phyloP scores from a whole-genome alignment of 768 basidiomycete species.

The Tulasnella sp. region DNA sequence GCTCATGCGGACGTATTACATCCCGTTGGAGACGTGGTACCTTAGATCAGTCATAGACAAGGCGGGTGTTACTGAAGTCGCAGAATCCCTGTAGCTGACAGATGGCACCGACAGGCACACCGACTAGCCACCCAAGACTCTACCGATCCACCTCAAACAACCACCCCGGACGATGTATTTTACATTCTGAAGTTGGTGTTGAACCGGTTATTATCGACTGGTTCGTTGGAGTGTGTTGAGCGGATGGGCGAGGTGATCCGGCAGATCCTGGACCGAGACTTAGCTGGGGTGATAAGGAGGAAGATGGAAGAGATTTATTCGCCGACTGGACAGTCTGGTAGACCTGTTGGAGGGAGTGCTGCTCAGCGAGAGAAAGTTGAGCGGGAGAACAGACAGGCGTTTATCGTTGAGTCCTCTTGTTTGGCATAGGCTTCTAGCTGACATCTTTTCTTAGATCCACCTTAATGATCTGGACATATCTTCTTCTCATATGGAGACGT shows the following conservation, averaged over 20 bases:
- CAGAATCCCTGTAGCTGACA: too few relatives aligned
- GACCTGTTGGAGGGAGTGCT: conserved; percentile 31
- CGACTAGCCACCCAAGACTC: conserved; percentile 65
- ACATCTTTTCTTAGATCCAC: conserved; percentile 54
- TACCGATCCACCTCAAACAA: conserved; percentile 43
- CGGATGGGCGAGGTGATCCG: conserved; percentile 45
- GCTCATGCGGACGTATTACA: conserved; percentile 61
- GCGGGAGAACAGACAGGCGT: conserved; percentile 62
- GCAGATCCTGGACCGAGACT: conserved; percentile 72
- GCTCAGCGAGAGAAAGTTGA: conserved; percentile 59
- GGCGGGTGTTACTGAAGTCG: conserved; percentile 32
- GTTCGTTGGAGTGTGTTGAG: conserved; percentile 47
- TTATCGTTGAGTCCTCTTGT: conserved; percentile 52
- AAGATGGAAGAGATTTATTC: conserved; percentile 80
- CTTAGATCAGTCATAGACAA: conserved; percentile 76
- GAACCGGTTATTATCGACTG: conserved; percentile 63
- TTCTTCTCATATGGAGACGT: conserved; percentile 72
- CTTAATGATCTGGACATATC: conserved; percentile 94
- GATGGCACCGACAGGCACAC: conserved; percentile 89
- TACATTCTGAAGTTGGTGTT: conserved; percentile 85
- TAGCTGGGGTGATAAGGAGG: conserved; percentile 62
- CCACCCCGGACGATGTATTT: conserved; percentile 87
- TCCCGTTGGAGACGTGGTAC: conserved; percentile 89
- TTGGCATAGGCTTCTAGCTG: neutral
- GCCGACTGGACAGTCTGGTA: conserved; percentile 21